These are phyloP conservation scores for Trichosanthes cucumerina DNA, from an alignment of 306 rosid species.

Conservation along the genomic window DNA sequence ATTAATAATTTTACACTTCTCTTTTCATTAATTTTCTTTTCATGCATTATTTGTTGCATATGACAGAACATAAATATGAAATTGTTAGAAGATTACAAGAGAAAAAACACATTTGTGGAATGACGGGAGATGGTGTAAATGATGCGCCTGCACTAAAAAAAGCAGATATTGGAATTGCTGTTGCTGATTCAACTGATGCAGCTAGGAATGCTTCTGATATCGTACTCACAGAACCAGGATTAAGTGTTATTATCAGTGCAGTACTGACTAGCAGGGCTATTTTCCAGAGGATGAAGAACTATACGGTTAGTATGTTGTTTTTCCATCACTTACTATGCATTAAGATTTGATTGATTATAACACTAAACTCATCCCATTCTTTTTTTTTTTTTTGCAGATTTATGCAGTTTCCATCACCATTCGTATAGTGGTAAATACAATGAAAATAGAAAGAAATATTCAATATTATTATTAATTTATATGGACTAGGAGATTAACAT, in stretches of 20 bases:
- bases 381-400: conserved; percentile 44
- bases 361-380: not conserved
- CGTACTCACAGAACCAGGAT: conserved; percentile 97
- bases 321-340: not conserved
- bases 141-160: conserved; percentile 96
- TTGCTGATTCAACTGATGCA: conserved; percentile 99
- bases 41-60: not conserved
- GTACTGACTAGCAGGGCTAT: conserved; percentile 98
- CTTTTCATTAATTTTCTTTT: not conserved
- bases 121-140: conserved; percentile 99
- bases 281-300: conserved; percentile 98
- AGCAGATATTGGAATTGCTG: conserved; percentile 99
- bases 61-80: conserved; percentile 92
- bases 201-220: conserved; percentile 97
- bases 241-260: conserved; percentile 94
- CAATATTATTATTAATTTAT: not conserved
- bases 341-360: not conserved
- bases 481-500: not conserved
- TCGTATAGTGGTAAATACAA: conserved; percentile 85
- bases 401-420: conserved; percentile 98
- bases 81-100: conserved; percentile 92
- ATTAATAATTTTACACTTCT: not conserved
- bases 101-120: conserved; percentile 94
- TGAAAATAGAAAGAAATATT: not conserved
- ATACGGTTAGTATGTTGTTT: conserved; percentile 58